Evolutionary conservation across 1,284 basidiomycete species (phyloP), one percentile per base, ranked within the genome.

Genomic region (Anthracocystis panici-leucophaei): DNA sequence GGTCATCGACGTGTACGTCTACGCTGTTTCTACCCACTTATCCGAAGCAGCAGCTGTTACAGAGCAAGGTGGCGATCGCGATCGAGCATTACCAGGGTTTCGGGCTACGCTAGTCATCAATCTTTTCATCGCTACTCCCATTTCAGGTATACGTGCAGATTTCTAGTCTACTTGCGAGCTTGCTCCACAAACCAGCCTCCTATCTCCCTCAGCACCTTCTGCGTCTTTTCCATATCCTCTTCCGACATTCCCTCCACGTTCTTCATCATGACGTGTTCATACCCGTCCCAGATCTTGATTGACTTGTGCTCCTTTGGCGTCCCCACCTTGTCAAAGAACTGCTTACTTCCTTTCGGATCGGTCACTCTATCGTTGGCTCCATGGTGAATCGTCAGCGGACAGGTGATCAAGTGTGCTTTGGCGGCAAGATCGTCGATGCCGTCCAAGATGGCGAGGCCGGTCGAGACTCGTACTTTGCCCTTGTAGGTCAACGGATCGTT

Each of bases 281-380:
- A 88, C 0, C 87, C 88, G 9, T 86, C 84, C 79, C 87, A 88
- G 23, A 88, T 85, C 72, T 86, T 80, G 51, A 87, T 74, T 66
- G 83, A 80, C 77, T 88, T 88, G 64, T 88, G 85, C 48, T 80
- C 67, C 45, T 82, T 72, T 4, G 82, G 79, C 6, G 67, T 78
- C 5, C 61, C 58, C n/a, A 87, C 75, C 23, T 85, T 78, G 7
- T 86, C 81, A 61, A 86, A 87, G 60, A 88, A 86, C 21, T 77
- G 71, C 35, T 85, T 76, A 3, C 87, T 87, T 10, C 85, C 87
- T 5, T 82, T 71, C 52, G 86, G 85, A 11, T 84, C 85, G 9
- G 88, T 88, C 0, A 86, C 87, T 40, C 88, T 81, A 79, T 89
- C 88, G 21, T 85, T 73, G 12, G 82, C 80, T 2, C 88, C 88